A percentile compares a stretch with the other conserved stretches of the same genome.
Evolutionary conservation across 1,284 basidiomycete genomes (phyloP).

Genomic region (Calocybe gambosa): DNA sequence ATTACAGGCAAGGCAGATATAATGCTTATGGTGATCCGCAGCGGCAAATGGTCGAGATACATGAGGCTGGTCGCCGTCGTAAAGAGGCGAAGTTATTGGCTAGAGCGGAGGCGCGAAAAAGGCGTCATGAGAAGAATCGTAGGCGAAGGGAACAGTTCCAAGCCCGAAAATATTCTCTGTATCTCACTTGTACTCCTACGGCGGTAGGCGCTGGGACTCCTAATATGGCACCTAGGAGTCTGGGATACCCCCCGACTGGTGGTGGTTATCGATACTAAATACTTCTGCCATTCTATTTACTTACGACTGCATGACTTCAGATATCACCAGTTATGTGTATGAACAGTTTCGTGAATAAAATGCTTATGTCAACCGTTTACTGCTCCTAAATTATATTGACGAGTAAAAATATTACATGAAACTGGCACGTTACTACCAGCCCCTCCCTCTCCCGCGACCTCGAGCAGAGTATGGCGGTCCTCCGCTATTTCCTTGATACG

Average conservation of each 20-base stretch:
- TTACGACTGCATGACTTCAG: neutral
- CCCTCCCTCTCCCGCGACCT: slow-evolving; percentile 31
- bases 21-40: slow-evolving; percentile 29
- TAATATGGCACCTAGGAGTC: slow-evolving; percentile 11
- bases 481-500: slow-evolving; percentile 18
- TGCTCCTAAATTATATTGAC: neutral
- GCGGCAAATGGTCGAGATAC: slow-evolving; percentile 29
- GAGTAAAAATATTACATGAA: too few relatives aligned
- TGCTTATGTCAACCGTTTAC: neutral
- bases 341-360: neutral
- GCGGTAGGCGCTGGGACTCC: slow-evolving; percentile 8
- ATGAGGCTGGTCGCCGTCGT: slow-evolving; percentile 43
- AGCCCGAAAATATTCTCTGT: slow-evolving; percentile 57
- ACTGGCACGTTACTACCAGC: slow-evolving; percentile 23
- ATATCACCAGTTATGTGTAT: neutral
- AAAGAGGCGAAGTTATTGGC: slow-evolving; percentile 32
- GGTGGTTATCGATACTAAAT: slow-evolving; percentile 12
- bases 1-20: slow-evolving; percentile 25
- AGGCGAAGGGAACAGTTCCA: slow-evolving; percentile 51
- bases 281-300: neutral
- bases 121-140: slow-evolving; percentile 56
- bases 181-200: slow-evolving; percentile 44
- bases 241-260: slow-evolving; percentile 16
- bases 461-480: slow-evolving; percentile 14
- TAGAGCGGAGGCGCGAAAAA: slow-evolving; percentile 51